Conservation (phyloP, 805 yeast genomes). For the Candida piceae region DNA sequence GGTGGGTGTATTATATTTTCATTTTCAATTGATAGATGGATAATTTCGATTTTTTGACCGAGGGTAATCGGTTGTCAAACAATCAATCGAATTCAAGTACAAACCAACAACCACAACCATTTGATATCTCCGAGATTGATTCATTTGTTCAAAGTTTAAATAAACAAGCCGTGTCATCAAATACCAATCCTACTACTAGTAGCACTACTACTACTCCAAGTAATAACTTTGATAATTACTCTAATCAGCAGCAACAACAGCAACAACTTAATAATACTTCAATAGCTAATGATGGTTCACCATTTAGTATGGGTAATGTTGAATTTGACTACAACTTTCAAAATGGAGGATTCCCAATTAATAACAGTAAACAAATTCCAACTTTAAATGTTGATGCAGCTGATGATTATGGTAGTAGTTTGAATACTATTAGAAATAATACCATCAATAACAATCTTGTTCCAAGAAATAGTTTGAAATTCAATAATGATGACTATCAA, state of each 20-base stretch:
- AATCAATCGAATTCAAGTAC: neutral
- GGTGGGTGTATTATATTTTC: too few relatives aligned
- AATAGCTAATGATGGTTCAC: conserved; percentile 4
- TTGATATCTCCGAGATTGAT: conserved; percentile 13
- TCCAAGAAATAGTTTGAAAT: conserved; percentile 4
- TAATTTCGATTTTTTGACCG: conserved; percentile 12
- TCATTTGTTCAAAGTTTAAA: conserved; percentile 12
- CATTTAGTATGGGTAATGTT: conserved; percentile 9
- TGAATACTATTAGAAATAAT: conserved; percentile 2
- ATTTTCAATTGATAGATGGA: too few relatives aligned
- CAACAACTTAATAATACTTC: neutral
- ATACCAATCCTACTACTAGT: too few relatives aligned
- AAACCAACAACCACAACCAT: neutral
- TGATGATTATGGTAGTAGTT: conserved; percentile 8
- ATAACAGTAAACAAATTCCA: conserved; percentile 4
- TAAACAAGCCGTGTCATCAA: conserved; percentile 3
- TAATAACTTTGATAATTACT: neutral
- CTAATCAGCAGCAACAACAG: neutral
- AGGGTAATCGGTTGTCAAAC: neutral
- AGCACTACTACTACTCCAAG: neutral
- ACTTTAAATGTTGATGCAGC: conserved; percentile 11
- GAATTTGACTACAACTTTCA: conserved; percentile 8
- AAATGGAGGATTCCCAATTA: conserved; percentile 1
- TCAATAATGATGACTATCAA: conserved; percentile 11
- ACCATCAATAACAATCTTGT: too few relatives aligned